Percentiles rank a stretch among this genome's conserved stretches.
Conservation (phyloP, 2,329 filamentous ascomycete genomes). For the Fusarium stilboides region DNA sequence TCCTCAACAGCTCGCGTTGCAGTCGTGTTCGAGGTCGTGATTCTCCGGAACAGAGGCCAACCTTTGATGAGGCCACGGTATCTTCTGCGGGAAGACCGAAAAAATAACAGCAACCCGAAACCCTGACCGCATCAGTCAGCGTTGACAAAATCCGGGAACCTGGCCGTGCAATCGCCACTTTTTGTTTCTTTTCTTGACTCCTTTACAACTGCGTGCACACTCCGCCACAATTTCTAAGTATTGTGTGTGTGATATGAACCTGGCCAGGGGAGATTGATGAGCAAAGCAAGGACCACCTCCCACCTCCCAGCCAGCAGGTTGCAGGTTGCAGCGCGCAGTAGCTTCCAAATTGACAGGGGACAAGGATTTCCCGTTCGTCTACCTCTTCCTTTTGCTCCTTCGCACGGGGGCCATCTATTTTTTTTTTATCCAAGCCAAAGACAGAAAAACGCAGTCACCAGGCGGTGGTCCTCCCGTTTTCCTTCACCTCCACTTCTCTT, state of each 20-base stretch:
- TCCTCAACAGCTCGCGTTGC: conserved; percentile 39
- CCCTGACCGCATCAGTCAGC: conserved; percentile 29
- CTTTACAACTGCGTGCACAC: conserved; percentile 23
- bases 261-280: conserved; percentile 46
- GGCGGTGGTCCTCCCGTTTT: conserved; percentile 36
- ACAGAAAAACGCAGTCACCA: conserved; percentile 43
- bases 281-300: conserved; percentile 42
- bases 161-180: conserved; percentile 37
- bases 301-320: conserved; percentile 36
- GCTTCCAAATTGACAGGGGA: conserved; percentile 43
- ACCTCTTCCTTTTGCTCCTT: conserved; percentile 35
- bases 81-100: conserved; percentile 14
- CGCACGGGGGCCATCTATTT: conserved; percentile 34
- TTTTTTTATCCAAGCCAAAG: conserved; percentile 23
- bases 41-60: conserved; percentile 29
- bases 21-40: conserved; percentile 32
- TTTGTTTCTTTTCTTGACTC: conserved; percentile 1
- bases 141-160: conserved; percentile 22
- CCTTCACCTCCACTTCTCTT: conserved; percentile 40
- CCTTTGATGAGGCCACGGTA: conserved; percentile 31
- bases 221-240: conserved; percentile 49
- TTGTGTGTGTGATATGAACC: conserved; percentile 39
- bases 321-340: conserved; percentile 33
- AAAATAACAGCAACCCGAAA: conserved; percentile 23
- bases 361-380: conserved; percentile 45